Evolutionary conservation across 306 rosid genomes (phyloP).

Genomic region (Oxytropis ochrocephala): DNA sequence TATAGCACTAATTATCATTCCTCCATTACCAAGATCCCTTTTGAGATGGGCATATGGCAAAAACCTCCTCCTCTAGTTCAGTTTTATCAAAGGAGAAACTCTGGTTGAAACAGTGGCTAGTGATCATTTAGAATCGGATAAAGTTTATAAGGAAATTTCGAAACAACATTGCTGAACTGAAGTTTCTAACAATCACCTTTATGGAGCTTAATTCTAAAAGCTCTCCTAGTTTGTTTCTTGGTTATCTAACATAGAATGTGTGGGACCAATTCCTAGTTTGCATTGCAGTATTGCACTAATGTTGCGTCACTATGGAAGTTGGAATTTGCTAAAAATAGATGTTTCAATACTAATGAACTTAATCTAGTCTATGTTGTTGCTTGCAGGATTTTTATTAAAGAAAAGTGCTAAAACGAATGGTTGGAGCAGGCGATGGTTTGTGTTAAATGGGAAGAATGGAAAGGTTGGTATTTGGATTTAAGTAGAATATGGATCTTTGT

Average conservation of each 20-base stretch:
- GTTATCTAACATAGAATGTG: not conserved
- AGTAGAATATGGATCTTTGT: not conserved
- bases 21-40: not conserved
- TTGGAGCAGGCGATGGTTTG: slow-evolving; percentile 98
- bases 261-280: not conserved
- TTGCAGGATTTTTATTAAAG: slow-evolving; percentile 74
- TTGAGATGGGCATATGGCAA: not conserved
- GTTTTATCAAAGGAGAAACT: not conserved
- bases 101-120: not conserved
- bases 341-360: not conserved
- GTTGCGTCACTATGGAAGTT: not conserved
- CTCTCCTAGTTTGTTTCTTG: not conserved
- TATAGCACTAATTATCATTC: not conserved
- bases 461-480: slow-evolving; percentile 52
- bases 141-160: not conserved
- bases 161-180: not conserved
- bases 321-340: not conserved
- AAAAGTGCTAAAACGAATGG: slow-evolving; percentile 90
- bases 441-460: slow-evolving; percentile 88
- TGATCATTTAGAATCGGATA: not conserved
- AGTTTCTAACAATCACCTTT: not conserved
- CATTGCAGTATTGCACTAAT: not conserved
- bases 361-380: slow-evolving; percentile 4
- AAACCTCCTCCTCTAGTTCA: not conserved
- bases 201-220: not conserved